Conservation (phyloP, 495 filamentous ascomycete species). For the Sordaria brevicollis region DNA sequence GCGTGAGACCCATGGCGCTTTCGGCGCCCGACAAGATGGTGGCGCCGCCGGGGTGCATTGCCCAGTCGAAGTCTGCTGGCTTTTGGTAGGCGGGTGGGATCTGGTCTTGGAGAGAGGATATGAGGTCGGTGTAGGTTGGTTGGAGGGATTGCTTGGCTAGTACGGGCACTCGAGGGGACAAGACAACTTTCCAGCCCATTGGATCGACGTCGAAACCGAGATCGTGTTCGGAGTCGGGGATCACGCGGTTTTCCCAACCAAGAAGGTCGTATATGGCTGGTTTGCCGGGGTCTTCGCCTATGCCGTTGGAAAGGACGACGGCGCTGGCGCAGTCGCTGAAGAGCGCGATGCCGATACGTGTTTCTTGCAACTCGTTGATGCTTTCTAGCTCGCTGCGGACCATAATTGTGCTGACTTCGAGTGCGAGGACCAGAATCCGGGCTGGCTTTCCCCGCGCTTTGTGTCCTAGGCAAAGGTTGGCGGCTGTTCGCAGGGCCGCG, state of each 20-base stretch:
- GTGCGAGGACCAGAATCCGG: constrained; percentile 47
- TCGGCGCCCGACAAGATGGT: constrained; percentile 54
- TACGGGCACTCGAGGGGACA: constrained; percentile 45
- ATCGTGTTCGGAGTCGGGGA: constrained; percentile 45
- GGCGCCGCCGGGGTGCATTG: constrained; percentile 54
- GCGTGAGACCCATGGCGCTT: constrained; percentile 38
- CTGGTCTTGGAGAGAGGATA: constrained; percentile 27
- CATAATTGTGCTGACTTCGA: constrained; percentile 48
- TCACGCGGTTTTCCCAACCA: constrained; percentile 46
- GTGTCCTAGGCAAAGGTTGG: constrained; percentile 50
- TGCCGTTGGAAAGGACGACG: constrained; percentile 45
- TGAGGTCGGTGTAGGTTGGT: constrained; percentile 39
- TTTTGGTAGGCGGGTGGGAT: constrained; percentile 29
- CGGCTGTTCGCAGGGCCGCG: constrained; percentile 49
- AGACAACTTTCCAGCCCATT: constrained; percentile 51
- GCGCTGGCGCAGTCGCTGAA: constrained; percentile 57
- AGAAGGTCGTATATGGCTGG: constrained; percentile 43
- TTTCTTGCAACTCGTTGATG: constrained; percentile 39
- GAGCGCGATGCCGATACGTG: constrained; percentile 47
- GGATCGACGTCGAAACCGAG: constrained; percentile 52
- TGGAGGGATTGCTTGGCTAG: constrained; percentile 36
- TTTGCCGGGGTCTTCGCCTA: constrained; percentile 18
- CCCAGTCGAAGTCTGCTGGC: constrained; percentile 54
- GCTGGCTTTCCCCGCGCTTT: constrained; percentile 39
- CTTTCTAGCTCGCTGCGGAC: constrained; percentile 50